Conservation (phyloP, 2,329 filamentous ascomycete species). For the Verticillium longisporum region DNA sequence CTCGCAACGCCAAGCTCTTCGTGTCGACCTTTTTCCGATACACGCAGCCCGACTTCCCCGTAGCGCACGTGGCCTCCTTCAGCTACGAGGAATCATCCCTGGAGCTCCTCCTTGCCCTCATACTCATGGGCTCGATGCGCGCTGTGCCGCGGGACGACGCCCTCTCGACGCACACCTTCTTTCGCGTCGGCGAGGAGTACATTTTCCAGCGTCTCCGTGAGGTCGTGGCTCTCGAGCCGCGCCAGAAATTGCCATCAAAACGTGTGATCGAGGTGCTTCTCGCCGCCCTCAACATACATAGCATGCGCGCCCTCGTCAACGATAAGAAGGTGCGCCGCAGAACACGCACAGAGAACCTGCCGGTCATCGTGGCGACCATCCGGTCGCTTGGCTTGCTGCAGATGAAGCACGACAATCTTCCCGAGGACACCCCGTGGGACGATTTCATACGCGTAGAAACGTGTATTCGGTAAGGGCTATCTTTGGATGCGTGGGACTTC, state of each 20-base stretch:
- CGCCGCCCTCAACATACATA: constrained; percentile 17
- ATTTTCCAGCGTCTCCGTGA: constrained; percentile 10
- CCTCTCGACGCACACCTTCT: constrained; percentile 6
- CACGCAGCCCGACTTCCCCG: constrained; percentile 18
- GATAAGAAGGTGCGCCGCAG: background rate
- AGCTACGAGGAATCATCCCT: constrained; percentile 6
- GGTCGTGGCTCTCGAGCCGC: constrained; percentile 2
- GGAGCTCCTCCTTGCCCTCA: constrained; percentile 12
- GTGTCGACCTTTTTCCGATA: constrained; percentile 16
- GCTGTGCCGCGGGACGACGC: constrained; percentile 12
- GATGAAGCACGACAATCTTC: constrained; percentile 3
- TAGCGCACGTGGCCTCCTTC: constrained; percentile 18
- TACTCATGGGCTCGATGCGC: constrained; percentile 12
- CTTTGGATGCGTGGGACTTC: background rate
- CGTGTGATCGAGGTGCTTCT: constrained; percentile 15
- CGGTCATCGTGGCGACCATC: constrained; percentile 13
- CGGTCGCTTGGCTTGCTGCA: constrained; percentile 9
- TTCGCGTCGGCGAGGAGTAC: constrained; percentile 12
- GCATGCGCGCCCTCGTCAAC: background rate
- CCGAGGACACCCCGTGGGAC: constrained; percentile 7
- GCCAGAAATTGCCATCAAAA: constrained; percentile 2
- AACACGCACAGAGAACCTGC: constrained; percentile 7
- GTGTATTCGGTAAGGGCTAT: constrained; percentile 12
- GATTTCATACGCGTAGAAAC: constrained; percentile 13
- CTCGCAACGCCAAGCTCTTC: constrained; percentile 12